Conservation (phyloP, 73 alveolate genomes). For the Uronychia binucleata region DNA sequence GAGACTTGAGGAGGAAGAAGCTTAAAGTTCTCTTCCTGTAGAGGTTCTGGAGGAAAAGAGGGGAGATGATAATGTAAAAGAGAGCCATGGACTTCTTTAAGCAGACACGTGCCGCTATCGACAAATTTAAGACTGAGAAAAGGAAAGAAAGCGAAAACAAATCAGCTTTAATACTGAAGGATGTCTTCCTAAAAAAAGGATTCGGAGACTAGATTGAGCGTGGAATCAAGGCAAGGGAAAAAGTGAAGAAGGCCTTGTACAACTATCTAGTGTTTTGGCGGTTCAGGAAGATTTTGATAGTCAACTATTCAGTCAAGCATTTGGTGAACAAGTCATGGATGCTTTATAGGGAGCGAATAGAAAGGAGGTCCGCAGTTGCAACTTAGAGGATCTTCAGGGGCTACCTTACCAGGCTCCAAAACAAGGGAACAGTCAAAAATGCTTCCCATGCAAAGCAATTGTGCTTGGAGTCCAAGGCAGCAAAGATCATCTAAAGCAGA, state of each 20-base stretch:
- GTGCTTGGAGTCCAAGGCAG: conserved; percentile 41
- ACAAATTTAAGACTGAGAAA: conserved; percentile 39
- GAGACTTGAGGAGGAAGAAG: conserved; percentile 14
- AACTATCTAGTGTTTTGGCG: conserved; percentile 19
- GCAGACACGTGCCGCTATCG: conserved; percentile 17
- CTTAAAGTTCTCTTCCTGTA: conserved; percentile 16
- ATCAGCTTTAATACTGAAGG: conserved; percentile 36
- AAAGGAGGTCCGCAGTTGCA: conserved; percentile 40
- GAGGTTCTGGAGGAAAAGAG: conserved; percentile 39
- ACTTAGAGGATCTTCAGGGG: conserved; percentile 68
- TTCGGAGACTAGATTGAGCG: conserved; percentile 17
- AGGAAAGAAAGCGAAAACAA: conserved; percentile 46
- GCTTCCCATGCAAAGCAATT: conserved; percentile 56
- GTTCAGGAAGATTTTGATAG: conserved; percentile 11
- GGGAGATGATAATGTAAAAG: conserved; percentile 7
- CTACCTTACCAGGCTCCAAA: conserved; percentile 35
- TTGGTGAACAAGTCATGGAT: conserved; percentile 55
- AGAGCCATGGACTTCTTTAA: conserved; percentile 33
- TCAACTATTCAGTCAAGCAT: conserved; percentile 5
- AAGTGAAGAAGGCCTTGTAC: conserved; percentile 21
- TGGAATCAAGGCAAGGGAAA: conserved; percentile 29
- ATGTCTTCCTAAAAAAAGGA: conserved; percentile 27
- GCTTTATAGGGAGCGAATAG: conserved; percentile 35
- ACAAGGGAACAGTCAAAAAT: conserved; percentile 41
- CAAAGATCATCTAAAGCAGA: conserved; percentile 46